These are phyloP conservation scores for Trichoderma koningiopsis DNA, from an alignment of 2,329 filamentous ascomycete species.

Conservation along the genomic window DNA sequence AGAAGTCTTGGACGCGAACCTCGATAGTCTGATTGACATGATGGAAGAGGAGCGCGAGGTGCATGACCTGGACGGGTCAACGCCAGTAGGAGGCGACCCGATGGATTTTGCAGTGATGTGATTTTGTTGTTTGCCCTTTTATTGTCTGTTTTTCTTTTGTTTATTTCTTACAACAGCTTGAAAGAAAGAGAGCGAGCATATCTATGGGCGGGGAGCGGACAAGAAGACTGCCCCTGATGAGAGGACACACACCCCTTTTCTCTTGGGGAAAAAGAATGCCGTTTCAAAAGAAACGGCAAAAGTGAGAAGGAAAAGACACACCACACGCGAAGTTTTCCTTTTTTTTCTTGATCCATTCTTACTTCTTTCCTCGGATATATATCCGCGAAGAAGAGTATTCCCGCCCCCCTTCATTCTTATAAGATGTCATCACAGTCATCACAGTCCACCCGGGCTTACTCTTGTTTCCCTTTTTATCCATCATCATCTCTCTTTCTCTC, in stretches of 20 bases:
- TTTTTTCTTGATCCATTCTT: not conserved
- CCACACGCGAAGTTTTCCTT: not conserved
- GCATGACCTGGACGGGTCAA: slow-evolving; percentile 39
- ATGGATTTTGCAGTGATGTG: slow-evolving; percentile 34
- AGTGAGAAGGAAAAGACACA: not conserved
- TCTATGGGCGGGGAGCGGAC: not conserved
- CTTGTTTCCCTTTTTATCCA: not conserved
- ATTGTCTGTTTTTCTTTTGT: not conserved
- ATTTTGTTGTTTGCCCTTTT: not conserved
- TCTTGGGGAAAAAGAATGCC: too few relatives aligned
- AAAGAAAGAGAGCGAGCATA: not conserved
- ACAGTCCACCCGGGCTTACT: slow-evolving; percentile 1
- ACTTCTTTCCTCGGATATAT: not conserved
- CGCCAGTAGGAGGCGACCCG: slow-evolving; percentile 35
- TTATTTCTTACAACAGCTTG: not conserved
- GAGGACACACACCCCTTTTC: not conserved
- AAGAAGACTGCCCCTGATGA: not conserved
- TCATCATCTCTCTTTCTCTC: not conserved
- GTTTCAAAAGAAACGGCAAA: not conserved
- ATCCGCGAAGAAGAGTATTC: not conserved
- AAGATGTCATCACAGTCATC: slow-evolving; percentile 1
- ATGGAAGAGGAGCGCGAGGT: slow-evolving; percentile 64
- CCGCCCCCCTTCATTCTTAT: slow-evolving; percentile 1
- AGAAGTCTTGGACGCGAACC: slow-evolving; percentile 67
- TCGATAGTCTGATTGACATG: slow-evolving; percentile 63